phyloP scores from a whole-genome alignment of 2,329 filamentous ascomycete genomes.

The Fusarium sp. region DNA sequence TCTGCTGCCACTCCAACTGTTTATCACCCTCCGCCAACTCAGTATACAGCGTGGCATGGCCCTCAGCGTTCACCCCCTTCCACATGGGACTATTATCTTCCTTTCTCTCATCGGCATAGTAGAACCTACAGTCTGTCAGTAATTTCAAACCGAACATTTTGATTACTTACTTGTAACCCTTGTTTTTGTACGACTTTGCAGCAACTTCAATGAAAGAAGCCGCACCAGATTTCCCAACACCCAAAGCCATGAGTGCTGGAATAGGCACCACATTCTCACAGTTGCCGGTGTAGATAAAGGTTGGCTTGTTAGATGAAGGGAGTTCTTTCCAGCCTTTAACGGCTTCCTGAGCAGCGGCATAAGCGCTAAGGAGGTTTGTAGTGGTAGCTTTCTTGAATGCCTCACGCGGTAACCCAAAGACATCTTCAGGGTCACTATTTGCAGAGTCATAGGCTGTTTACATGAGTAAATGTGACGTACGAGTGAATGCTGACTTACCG shows the following conservation, averaged over 20 bases:
- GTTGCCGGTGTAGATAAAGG: constrained; percentile 17
- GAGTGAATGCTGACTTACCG: background rate
- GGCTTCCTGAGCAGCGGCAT: constrained; percentile 19
- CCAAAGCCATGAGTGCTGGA: background rate
- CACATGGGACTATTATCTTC: constrained; percentile 23
- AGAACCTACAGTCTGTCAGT: background rate
- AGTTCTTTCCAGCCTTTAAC: constrained; percentile 6
- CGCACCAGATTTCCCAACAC: constrained; percentile 16
- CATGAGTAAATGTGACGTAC: background rate
- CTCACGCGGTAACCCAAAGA: constrained; percentile 1
- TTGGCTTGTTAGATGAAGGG: background rate
- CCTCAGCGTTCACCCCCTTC: background rate
- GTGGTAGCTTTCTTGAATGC: background rate
- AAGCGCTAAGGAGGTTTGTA: constrained; percentile 16
- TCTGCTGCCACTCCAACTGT: constrained; percentile 20
- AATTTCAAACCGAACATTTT: rapidly evolving
- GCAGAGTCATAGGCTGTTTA: background rate
- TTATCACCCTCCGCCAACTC: constrained; percentile 11
- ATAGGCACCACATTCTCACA: constrained; percentile 6
- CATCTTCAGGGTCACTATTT: background rate
- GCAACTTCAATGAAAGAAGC: constrained; percentile 17
- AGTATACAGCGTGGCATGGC: constrained; percentile 14
- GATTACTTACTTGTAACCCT: background rate
- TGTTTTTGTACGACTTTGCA: background rate
- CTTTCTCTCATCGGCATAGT: constrained; percentile 26